Evolutionary conservation across 148 eudicot genomes (phyloP).

Genomic region (Cornus suecica): DNA sequence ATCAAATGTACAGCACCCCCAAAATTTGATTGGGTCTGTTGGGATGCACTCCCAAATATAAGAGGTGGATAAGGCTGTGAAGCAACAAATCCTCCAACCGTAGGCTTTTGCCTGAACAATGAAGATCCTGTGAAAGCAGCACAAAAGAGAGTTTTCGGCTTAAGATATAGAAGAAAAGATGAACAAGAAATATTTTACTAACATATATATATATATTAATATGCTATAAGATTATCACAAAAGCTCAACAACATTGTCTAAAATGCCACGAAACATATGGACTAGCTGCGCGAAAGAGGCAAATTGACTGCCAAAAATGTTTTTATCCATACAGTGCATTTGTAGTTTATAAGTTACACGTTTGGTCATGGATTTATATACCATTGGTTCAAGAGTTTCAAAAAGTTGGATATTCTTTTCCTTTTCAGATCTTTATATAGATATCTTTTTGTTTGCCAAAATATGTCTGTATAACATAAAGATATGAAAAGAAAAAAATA

Average conservation of each 20-base stretch:
- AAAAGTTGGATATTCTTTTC: neutral
- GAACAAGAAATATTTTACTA: neutral
- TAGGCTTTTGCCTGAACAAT: neutral
- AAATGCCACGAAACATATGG: too few relatives aligned
- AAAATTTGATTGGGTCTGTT: slow-evolving; percentile 4
- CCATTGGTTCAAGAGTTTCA: too few relatives aligned
- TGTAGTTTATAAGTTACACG: too few relatives aligned
- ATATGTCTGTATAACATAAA: too few relatives aligned
- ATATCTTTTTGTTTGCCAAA: too few relatives aligned
- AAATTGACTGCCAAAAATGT: neutral
- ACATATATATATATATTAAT: neutral
- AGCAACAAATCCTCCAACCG: slow-evolving; percentile 16
- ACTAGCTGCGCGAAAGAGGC: neutral
- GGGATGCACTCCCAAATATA: neutral
- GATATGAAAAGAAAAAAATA: neutral
- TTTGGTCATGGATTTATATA: neutral
- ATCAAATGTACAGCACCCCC: slow-evolving; percentile 3
- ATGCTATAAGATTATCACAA: neutral
- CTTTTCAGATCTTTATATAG: neutral
- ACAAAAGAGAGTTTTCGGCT: neutral
- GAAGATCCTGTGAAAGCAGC: slow-evolving; percentile 3
- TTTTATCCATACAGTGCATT: neutral
- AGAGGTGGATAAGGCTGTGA: neutral
- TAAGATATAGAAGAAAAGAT: neutral
- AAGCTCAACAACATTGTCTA: neutral